Evolutionary conservation across 768 basidiomycete genomes (phyloP).

Genomic region (Macrocybe gigantea): DNA sequence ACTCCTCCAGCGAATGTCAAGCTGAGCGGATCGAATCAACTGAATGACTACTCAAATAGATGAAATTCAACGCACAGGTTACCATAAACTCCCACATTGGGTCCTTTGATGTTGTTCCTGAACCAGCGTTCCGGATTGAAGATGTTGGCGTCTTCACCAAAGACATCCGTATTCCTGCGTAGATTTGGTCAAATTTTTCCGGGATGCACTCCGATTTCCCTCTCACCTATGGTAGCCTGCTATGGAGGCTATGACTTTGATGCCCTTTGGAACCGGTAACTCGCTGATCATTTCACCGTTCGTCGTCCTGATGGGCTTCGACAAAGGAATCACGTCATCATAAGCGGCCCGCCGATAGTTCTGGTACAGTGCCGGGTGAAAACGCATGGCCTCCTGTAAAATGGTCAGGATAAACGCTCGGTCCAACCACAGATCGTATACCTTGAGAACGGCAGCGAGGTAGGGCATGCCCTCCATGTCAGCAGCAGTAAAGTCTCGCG

Average conservation of each 20-base stretch:
- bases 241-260: conserved; percentile 46
- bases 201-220: neutral
- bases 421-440: conserved; percentile 4
- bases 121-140: conserved; percentile 58
- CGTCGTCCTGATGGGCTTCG: conserved; percentile 40
- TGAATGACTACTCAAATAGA: neutral
- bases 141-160: conserved; percentile 49
- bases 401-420: neutral
- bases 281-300: conserved; percentile 37
- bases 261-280: conserved; percentile 44
- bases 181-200: neutral
- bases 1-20: conserved; percentile 44
- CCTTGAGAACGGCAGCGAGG: conserved; percentile 43
- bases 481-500: conserved; percentile 35
- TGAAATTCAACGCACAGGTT: conserved; percentile 33
- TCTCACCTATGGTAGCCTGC: conserved; percentile 48
- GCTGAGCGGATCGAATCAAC: conserved; percentile 16
- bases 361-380: conserved; percentile 48
- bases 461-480: conserved; percentile 50
- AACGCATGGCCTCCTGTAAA: conserved; percentile 43
- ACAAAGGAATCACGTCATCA: conserved; percentile 58
- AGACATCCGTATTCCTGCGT: conserved; percentile 39
- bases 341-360: conserved; percentile 42
- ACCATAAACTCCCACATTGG: conserved; percentile 38
- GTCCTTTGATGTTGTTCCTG: conserved; percentile 28